These are phyloP conservation scores for Dalbergia cochinchinensis DNA, from an alignment of 306 rosid genomes.

Conservation along the genomic window DNA sequence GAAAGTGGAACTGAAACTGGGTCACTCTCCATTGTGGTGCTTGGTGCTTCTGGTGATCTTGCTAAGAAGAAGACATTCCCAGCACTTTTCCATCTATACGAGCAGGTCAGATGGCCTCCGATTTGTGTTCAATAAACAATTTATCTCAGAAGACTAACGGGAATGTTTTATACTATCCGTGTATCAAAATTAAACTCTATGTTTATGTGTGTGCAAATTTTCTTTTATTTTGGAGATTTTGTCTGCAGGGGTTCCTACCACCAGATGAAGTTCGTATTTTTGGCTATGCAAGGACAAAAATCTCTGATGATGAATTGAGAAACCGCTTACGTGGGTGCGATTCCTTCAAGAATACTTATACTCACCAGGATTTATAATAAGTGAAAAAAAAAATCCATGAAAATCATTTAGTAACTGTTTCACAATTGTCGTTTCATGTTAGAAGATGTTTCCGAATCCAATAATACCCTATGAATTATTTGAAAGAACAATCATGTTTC, in stretches of 20 bases:
- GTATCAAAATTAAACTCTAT: no score
- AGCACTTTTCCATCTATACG: constrained; percentile 84
- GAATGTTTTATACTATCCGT: background rate
- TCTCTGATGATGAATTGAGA: constrained; percentile 83
- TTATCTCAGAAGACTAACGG: constrained; percentile 23
- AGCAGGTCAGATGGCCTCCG: constrained; percentile 60
- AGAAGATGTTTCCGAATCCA: constrained; percentile 12
- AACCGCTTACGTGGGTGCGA: constrained; percentile 81
- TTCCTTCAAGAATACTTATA: background rate
- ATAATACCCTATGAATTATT: constrained; percentile 27
- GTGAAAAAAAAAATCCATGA: background rate
- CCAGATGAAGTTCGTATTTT: constrained; percentile 83
- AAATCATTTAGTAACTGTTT: constrained; percentile 28
- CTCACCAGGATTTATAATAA: background rate
- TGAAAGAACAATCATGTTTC: constrained; percentile 25
- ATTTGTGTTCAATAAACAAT: constrained; percentile 2
- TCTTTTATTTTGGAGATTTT: constrained; percentile 39
- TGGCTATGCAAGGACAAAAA: constrained; percentile 95
- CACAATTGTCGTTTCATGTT: constrained; percentile 6
- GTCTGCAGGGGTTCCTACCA: constrained; percentile 77
- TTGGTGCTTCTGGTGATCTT: constrained; percentile 99
- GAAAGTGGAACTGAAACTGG: constrained; percentile 72
- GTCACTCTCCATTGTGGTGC: constrained; percentile 82
- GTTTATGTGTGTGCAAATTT: background rate
- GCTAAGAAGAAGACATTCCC: constrained; percentile 99